Base-by-base conservation (phyloP, 164 flowering plant genomes). In the Nymphaea colorata region DNA sequence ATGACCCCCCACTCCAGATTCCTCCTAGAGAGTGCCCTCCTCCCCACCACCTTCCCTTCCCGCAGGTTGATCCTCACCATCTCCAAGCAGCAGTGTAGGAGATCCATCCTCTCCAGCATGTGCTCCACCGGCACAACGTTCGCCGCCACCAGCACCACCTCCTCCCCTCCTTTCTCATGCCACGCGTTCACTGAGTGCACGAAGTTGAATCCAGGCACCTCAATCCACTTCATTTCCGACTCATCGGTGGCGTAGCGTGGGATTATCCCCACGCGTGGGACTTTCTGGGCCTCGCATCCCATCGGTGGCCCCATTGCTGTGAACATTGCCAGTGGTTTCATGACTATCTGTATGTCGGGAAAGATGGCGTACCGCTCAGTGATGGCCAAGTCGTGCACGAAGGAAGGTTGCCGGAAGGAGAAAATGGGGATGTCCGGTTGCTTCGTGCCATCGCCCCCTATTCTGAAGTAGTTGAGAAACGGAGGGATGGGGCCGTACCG, bases 131-230 rank as follows among this genome's bases (percentile, higher is more conserved):
- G 82, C 3, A 85, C 11, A 4, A 84, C 78, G 66, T 88, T 89
- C 0, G 91, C 84, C 14, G 87, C 94, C 25, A 92, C 62, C 59
- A 92, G 6, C 11, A 82, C 88, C 5, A 87, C 68, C 0, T 75
- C 69, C 14, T 82, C 80, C 2, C 77, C 83, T 4, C 74, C 89
- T 6, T 83, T 88, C 8, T 89, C 96, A 2, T 88, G 96, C 98
- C 98, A 92, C 0, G 94, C 92, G 61, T 92, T 92, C 41, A 84
- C 72, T 8, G 83, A 68, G 69, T 92, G 98, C 10, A 89, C 70
- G 4, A 75, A 61, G 74, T 89, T 89, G 70, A 87, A 84, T n/a
- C 93, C 91, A 0, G 92, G 87, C 17, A 83, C 88, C 6, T 89
- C 85, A 41, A 89, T 81, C 98, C 96, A 92, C 64, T 59, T 79